Conservation (phyloP, 164 flowering plant species). For the Umbellularia californica region DNA sequence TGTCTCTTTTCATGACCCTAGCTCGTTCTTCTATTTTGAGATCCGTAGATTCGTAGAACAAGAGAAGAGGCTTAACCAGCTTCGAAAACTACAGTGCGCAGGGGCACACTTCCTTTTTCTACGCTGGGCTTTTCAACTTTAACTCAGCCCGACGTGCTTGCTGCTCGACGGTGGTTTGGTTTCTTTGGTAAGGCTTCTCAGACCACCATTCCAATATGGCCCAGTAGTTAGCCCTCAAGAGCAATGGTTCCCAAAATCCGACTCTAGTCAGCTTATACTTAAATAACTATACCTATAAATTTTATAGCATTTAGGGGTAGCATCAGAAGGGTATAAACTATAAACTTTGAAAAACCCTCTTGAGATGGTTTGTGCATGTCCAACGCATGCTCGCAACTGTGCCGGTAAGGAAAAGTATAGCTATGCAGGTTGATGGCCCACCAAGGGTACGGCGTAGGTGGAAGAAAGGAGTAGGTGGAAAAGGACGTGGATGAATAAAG, state of each 20-base stretch:
- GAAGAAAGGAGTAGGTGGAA: too few species aligned
- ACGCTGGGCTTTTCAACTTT: background rate
- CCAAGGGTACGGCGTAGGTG: too few species aligned
- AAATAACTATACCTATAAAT: too few species aligned
- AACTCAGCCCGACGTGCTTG: background rate
- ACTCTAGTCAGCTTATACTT: background rate
- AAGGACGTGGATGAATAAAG: too few species aligned
- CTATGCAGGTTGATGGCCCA: too few species aligned
- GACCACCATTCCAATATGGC: background rate
- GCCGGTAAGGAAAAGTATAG: too few species aligned
- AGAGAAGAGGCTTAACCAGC: background rate
- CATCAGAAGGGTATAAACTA: too few species aligned
- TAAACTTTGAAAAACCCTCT: too few species aligned
- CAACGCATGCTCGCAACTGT: too few species aligned
- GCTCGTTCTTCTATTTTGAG: constrained; percentile 3
- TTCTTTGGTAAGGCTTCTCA: constrained; percentile 2
- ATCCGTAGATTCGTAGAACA: background rate
- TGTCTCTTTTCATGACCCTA: background rate
- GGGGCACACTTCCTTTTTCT: background rate
- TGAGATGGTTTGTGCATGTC: too few species aligned
- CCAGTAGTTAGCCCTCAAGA: constrained; percentile 1
- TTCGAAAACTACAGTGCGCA: background rate
- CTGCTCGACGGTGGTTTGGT: constrained; percentile 1
- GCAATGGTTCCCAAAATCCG: constrained; percentile 1
- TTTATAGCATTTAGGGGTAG: too few species aligned